Conservation (phyloP, 495 filamentous ascomycete species). For the Podospora pseudocomata region DNA sequence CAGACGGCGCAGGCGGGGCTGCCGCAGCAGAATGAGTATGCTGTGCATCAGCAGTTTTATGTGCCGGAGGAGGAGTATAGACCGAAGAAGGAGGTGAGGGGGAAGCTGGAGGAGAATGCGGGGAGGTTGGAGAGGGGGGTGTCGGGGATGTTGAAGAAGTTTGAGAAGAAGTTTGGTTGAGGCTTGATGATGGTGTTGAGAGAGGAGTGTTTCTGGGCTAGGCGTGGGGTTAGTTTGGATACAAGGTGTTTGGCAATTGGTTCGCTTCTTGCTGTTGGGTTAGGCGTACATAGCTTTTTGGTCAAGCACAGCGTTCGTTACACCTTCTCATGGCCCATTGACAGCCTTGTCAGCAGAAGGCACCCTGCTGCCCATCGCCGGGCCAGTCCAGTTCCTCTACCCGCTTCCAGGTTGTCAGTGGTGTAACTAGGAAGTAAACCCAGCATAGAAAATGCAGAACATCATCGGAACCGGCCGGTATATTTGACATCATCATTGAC, state of each 20-base stretch:
- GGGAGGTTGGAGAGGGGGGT: conserved; percentile 71
- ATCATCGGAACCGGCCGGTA: background rate
- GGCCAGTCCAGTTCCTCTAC: background rate
- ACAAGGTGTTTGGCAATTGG: background rate
- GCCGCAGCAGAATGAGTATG: conserved; percentile 48
- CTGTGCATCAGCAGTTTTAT: conserved; percentile 74
- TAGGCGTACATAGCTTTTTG: background rate
- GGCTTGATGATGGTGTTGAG: no score
- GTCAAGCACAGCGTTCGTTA: background rate
- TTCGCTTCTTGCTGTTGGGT: background rate
- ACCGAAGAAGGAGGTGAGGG: conserved; percentile 48
- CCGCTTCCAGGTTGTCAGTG: background rate
- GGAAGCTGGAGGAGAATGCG: conserved; percentile 66
- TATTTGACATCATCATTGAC: background rate
- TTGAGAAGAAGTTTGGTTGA: conserved; percentile 77
- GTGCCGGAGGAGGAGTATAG: conserved; percentile 60
- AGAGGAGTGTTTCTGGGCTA: background rate
- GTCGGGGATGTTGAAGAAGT: conserved; percentile 76
- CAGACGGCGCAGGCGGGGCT: conserved; percentile 13
- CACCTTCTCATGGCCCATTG: background rate
- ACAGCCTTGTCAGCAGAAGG: no score
- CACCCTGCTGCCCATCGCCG: background rate
- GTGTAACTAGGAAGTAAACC: background rate
- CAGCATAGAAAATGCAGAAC: background rate
- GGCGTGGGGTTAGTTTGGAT: background rate